Evolutionary conservation across 192 early-diverging fungal species (phyloP).

Genomic region (Rhizophagus sp.): DNA sequence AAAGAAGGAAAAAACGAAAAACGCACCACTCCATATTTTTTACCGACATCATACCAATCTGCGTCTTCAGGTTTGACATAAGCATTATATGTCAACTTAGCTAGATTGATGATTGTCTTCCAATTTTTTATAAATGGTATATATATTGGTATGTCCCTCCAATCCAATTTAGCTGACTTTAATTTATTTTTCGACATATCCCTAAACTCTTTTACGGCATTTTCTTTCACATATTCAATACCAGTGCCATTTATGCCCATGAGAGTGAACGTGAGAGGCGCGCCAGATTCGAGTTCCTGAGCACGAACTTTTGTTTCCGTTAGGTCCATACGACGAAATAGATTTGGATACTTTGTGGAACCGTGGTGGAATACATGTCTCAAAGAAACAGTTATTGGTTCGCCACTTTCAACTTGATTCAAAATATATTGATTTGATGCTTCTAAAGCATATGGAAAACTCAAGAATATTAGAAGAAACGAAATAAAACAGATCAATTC

Average conservation of each 20-base stretch:
- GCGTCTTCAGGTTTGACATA: slow-evolving; percentile 67
- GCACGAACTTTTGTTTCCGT: neutral
- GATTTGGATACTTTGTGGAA: slow-evolving; percentile 30
- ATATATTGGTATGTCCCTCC: slow-evolving; percentile 24
- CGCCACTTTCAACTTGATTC: neutral
- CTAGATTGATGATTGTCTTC: slow-evolving; percentile 69
- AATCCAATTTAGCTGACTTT: slow-evolving; percentile 34
- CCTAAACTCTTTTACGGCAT: slow-evolving; percentile 36
- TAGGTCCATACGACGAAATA: slow-evolving; percentile 39
- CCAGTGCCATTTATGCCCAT: slow-evolving; percentile 23
- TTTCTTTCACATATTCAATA: slow-evolving; percentile 30
- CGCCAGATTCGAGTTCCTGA: slow-evolving; percentile 27
- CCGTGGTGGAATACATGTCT: slow-evolving; percentile 45
- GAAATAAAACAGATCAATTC: neutral
- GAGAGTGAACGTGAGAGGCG: slow-evolving; percentile 32
- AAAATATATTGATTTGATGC: neutral
- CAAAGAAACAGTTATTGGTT: slow-evolving; percentile 26
- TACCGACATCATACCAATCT: slow-evolving; percentile 71
- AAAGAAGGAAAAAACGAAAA: neutral
- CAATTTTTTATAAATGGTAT: slow-evolving; percentile 77
- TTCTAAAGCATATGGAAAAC: neutral
- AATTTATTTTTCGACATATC: slow-evolving; percentile 25
- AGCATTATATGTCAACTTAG: slow-evolving; percentile 83
- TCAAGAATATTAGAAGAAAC: neutral
- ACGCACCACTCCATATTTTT: slow-evolving; percentile 60